Evolutionary conservation across 1,139 yeast species (phyloP), one percentile per base, ranked within the genome.

Genomic region (Saccharomycopsis hybrid): DNA sequence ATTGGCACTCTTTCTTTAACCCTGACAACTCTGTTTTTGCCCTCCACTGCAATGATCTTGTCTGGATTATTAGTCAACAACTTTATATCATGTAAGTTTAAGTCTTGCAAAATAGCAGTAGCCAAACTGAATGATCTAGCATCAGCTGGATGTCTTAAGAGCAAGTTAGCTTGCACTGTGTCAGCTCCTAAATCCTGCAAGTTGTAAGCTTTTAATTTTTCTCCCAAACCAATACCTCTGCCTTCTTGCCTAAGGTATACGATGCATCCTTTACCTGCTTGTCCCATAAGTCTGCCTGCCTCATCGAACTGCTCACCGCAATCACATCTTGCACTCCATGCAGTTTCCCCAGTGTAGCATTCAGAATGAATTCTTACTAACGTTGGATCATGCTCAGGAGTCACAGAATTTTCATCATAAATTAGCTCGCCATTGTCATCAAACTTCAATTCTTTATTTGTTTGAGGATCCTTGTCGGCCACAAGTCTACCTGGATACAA

Each of bases 251-350:
- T 80, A 56, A 94, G 72, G 65, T 94, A 94, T 1, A 94, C 97
- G 53, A 94, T 89, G 58, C 96, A 92, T 29, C 98, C 98, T 58
- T 81, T 85, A 13, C 96, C 97, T 43, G 73, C 74, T 49, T 76
- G 71, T 3, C 96, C 95, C 90, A 94, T 92, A 43, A 86, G 69
- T 55, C 95, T 76, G 5, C 97, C 98, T 1, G 98, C 97, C 66
- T 94, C 97, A 66, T 92, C 97, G 59, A 94, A 86, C 70, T 94
- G 98, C 66, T 94, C 98, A 11, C 98, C 99, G 68, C 99, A 94
- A 67, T 94, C 98, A 66, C 98, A 94, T 50, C 99, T 77, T 2
- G 98, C 97, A 53, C 94, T 82, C 97, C 98, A 94, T 9, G 97
- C 97, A 1, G 97, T 92, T 65, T 94, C 99, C 5, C 98, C 98